Base-by-base conservation (phyloP, 805 yeast species). In the Helenozyma baotianmanensis region DNA sequence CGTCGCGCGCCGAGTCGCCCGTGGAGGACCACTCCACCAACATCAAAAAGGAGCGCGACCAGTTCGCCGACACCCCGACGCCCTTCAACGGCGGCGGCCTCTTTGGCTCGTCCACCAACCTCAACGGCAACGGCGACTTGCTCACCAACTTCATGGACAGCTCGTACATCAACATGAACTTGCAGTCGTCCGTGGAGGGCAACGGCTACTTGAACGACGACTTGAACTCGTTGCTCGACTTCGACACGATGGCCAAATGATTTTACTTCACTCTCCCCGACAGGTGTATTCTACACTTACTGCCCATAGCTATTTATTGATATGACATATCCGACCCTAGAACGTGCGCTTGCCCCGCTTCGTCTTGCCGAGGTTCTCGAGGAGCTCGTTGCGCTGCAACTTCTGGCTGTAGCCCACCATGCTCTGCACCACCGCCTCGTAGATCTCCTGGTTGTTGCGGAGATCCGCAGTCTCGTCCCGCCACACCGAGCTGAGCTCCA, bases 391-490 rank as follows among this genome's bases (percentile, higher is more conserved):
- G 31, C 90, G 67, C 46, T 83, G 73, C 31, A 82, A 48, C 47
- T 85, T 76, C 56, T 92, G 96, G 6, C 95, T 83, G 53, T 89
- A 88, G 6, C 95, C 97, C 11, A 89, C 84, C 46, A 89, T 62
- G 48, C 86, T 88, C 51, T 87, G 95, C 25, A 92, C 88, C 45
- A 92, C 95, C 2, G 81, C 72, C 47, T 90, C 95, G 52, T 81
- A 88, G 11, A 89, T 76, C 21, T 72, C 74, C 48, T 84, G 82
- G 54, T 88, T 94, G 26, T 68, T 71, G 36, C 63, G 63, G 13
- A 80, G 58, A 7, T 70, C 76, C 22, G 55, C 53, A 29, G 72
- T 63, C 38, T 72, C 64, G 39, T 70, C 56, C 30, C 66, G 65
- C 82, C 89, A 80, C 9, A 73, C 61, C 32, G 65, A 54, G 31